Evolutionary conservation across 2,329 filamentous ascomycete genomes (phyloP), one percentile per base, ranked within the genome.

Genomic region (Myriangium duriaei): DNA sequence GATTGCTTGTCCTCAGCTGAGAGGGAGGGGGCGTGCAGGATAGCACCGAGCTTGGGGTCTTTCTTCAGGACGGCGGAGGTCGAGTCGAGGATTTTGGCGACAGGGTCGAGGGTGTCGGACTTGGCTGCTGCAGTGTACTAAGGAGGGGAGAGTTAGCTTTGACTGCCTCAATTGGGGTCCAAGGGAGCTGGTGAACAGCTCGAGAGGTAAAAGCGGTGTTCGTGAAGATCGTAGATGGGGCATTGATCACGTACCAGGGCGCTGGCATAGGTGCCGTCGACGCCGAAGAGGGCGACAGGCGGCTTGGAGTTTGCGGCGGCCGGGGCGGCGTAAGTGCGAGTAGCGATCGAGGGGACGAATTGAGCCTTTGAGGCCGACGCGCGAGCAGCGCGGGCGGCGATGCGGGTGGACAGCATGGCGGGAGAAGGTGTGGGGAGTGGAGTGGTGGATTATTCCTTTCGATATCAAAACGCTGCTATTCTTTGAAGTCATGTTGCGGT

Each of bases 241-340:
- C 38, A 18, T 5, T 14, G 29, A 42, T 14, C 16, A 62, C 84
- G 63, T 88, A 98, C 91, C 79, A 98, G 74, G 70, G 91, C 91
- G 69, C 81, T 86, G 62, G 91, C 91, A 70, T 98, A 98, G 61
- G 88, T 96, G 65, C 91, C 91, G 67, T 96, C 91, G 59, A 98
- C 70, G 54, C 91, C 91, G 67, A 85, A 98, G 58, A 98, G 76
- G 55, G 87, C 75, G 60, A 95, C 72, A 51, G 91, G 91, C 55
- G 88, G 78, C 72, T 83, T 87, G 62, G 76, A 76, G 61, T 76
- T 67, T 56, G 71, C 62, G 56, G 74, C 69, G 46, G 61, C 54
- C 55, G 74, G 64, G 45, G 72, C 67, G 57, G 85, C 85, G 66
- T 85, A 95, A 63, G 74, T 76, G 63, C 87, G 80, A 56, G 74